Conservation (phyloP, 371 early-diverging fungal species). For the Mycotypha africana region DNA sequence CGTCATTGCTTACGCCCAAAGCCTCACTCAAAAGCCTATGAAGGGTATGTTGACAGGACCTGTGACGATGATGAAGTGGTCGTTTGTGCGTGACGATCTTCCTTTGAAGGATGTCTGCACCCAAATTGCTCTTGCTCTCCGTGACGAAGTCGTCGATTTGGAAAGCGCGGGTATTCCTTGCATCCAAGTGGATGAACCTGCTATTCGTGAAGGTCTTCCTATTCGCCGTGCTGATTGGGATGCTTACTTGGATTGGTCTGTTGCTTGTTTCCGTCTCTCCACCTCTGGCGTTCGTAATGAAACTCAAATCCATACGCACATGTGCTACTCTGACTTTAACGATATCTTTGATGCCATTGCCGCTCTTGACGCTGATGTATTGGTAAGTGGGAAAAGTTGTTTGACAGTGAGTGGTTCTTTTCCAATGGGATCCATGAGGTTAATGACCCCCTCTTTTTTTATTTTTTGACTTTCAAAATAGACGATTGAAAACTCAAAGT, state of each 20-base stretch:
- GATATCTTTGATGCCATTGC: conserved; percentile 93
- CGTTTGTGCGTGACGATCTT: conserved; percentile 96
- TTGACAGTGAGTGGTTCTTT: no score
- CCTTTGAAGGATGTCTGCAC: conserved; percentile 78
- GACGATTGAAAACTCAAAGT: conserved; percentile 96
- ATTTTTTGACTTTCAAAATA: no score
- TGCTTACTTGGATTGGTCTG: conserved; percentile 93
- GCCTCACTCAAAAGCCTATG: conserved; percentile 82
- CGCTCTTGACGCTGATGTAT: conserved; percentile 88
- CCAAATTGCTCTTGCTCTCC: conserved; percentile 93
- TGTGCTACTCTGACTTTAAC: conserved; percentile 98
- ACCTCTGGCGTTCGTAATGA: conserved; percentile 82
- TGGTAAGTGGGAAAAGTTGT: no score
- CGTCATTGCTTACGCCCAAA: conserved; percentile 80
- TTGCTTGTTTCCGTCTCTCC: conserved; percentile 88
- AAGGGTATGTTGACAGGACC: conserved; percentile 97
- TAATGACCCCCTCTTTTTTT: no score
- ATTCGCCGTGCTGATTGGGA: conserved; percentile 86
- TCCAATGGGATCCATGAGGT: no score
- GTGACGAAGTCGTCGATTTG: conserved; percentile 92
- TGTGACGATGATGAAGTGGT: conserved; percentile 94
- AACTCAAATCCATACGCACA: conserved; percentile 96
- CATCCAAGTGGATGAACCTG: conserved; percentile 98
- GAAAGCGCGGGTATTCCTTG: conserved; percentile 89
- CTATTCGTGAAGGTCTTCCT: conserved; percentile 97